Evolutionary conservation across 2,329 filamentous ascomycete species (phyloP).

Genomic region (Sclerotinia sclerotiorum): DNA sequence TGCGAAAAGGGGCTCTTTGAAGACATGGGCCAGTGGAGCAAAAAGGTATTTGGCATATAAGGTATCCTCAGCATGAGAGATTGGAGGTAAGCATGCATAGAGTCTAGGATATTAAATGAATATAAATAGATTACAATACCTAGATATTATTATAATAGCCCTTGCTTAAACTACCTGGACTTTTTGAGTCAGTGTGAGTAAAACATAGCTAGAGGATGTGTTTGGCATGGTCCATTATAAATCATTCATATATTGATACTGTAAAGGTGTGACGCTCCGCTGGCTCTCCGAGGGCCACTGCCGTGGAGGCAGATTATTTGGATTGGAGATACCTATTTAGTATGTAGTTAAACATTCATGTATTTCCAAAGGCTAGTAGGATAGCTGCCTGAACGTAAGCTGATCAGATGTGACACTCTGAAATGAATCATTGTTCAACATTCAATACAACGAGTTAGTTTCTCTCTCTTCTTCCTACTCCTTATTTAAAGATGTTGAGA

Average conservation of each 20-base stretch:
- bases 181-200: no score
- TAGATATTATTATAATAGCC: no score
- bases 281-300: neutral
- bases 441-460: neutral
- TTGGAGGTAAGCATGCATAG: neutral
- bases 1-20: neutral
- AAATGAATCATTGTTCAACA: neutral
- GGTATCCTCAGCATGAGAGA: neutral
- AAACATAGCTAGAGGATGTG: no score
- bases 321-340: neutral
- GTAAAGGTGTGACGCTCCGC: no score
- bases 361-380: neutral
- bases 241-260: neutral
- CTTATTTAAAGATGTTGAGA: no score
- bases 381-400: neutral
- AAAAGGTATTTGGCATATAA: constrained; percentile 1
- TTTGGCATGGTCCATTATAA: neutral
- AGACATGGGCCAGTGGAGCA: neutral
- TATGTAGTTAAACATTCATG: neutral
- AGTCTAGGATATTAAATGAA: neutral
- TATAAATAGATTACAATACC: neutral
- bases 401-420: neutral
- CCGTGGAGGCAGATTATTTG: neutral
- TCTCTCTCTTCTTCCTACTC: no score
- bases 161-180: no score